Evolutionary conservation across 441 rosid species (phyloP).

Genomic region (Arabidopsis hybrid): DNA sequence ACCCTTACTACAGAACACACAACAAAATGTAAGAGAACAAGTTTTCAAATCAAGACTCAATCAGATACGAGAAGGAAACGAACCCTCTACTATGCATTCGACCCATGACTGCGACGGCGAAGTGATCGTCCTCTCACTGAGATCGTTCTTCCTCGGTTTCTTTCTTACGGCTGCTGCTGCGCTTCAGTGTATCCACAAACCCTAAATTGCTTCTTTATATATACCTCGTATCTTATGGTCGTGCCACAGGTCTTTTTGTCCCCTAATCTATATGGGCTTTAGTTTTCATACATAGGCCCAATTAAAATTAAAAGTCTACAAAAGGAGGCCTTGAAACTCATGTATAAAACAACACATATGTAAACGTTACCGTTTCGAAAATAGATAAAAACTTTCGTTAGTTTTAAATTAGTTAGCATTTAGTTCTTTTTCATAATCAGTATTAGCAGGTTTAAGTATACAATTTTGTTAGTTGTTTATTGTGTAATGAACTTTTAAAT

Average conservation of each 20-base stretch:
- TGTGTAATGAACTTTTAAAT: neutral
- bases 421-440: no score
- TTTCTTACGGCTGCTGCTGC: neutral
- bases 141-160: neutral
- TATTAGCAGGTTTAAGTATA: neutral
- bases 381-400: neutral
- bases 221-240: neutral
- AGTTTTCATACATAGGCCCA: neutral
- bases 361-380: neutral
- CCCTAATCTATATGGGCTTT: neutral
- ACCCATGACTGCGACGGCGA: conserved; percentile 55
- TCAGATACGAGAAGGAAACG: neutral
- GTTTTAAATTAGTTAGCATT: neutral
- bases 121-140: neutral
- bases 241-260: neutral
- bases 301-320: neutral
- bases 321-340: neutral
- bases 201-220: neutral
- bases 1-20: conserved; percentile 58
- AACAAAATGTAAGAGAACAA: conserved; percentile 1
- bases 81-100: conserved; percentile 91
- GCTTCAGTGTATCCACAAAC: neutral
- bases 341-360: neutral
- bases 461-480: neutral
- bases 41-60: neutral